Conservation (phyloP, 495 filamentous ascomycete genomes). For the Penicillium samsonianum region DNA sequence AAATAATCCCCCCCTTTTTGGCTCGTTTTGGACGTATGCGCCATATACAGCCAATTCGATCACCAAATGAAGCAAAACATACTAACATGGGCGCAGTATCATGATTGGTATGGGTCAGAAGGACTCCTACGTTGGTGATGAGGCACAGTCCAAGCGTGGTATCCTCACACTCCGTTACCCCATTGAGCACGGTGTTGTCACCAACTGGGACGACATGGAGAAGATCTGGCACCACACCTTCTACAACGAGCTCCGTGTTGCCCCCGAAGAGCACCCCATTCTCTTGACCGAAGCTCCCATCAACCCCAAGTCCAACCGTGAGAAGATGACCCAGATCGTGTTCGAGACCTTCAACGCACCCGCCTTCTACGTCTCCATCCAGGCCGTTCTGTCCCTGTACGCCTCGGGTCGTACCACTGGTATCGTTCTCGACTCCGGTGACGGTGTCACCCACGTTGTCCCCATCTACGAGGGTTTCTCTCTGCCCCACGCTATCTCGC, state of each 20-base stretch:
- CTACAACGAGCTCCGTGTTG: conserved; percentile 99
- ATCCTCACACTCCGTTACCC: conserved; percentile 98
- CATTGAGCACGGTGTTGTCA: conserved; percentile 99
- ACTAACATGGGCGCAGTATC: conserved; percentile 66
- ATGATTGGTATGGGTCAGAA: conserved; percentile 99
- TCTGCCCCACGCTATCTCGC: conserved; percentile 97
- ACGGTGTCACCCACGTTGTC: conserved; percentile 99
- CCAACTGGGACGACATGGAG: conserved; percentile 99
- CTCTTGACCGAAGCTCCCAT: conserved; percentile 98
- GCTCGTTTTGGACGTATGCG: conserved; percentile 13
- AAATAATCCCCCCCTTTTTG: conserved; percentile 46
- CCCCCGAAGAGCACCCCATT: conserved; percentile 99
- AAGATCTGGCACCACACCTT: conserved; percentile 99
- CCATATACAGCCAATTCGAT: not conserved
- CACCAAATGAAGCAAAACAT: conserved; percentile 2
- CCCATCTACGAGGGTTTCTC: conserved; percentile 99
- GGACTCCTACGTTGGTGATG: conserved; percentile 99
- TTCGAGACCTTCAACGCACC: conserved; percentile 99
- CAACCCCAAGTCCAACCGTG: conserved; percentile 99
- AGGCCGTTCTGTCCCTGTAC: conserved; percentile 98
- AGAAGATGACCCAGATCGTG: conserved; percentile 99
- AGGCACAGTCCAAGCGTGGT: conserved; percentile 99
- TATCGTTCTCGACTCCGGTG: conserved; percentile 99
- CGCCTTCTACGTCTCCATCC: conserved; percentile 99
- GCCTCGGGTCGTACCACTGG: conserved; percentile 99